Base-by-base conservation (phyloP, 345 rosid genomes). In the Brassica rapa region DNA sequence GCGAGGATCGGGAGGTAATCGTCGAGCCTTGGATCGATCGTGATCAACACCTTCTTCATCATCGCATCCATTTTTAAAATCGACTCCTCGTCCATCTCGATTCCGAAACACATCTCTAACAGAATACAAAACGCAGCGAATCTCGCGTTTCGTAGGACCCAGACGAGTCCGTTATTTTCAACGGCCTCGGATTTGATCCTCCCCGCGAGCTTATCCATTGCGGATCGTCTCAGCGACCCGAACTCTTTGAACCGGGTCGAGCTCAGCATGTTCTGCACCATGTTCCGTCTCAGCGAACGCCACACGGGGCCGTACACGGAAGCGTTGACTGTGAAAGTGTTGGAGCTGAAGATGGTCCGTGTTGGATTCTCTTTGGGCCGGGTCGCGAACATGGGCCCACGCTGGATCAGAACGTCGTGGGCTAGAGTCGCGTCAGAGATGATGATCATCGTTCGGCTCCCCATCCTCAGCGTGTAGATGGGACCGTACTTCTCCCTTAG, bases 191-290 rank as follows among this genome's bases (percentile, higher is more conserved):
- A 21, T 66, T 56, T 74, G 14, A 94, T 69, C 77, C 91, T 80
- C 6, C 70, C 79, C 2, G 89, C 82, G 27, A 94, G 80, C 43
- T 65, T 89, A 62, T 89, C 95, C 97, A 94, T 88, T 0, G 95
- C 90, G 8, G 76, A 53, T 8, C 81, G 69, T 62, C 98, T 85
- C 5, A 80, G 71, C 2, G 30, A 53, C 0, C 85, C 86, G 72
- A 94, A 94, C 85, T 85, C 98, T 71, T 80, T 92, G 6, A 94
- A 75, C 81, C 89, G 77, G 66, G 66, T 80, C 2, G 98, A 86
- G 76, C 89, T 85, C 1, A 94, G 83, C 97, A 94, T 94, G 74
- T 94, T 94, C 72, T 90, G 97, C 41, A 92, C 98, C 98, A 94
- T 87, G 87, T 94, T 94, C 6, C 89, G 85, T 66, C 98, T 77